Conservation (phyloP, 1,139 yeast genomes). For the Lodderomyces pseudojiufengensis region DNA sequence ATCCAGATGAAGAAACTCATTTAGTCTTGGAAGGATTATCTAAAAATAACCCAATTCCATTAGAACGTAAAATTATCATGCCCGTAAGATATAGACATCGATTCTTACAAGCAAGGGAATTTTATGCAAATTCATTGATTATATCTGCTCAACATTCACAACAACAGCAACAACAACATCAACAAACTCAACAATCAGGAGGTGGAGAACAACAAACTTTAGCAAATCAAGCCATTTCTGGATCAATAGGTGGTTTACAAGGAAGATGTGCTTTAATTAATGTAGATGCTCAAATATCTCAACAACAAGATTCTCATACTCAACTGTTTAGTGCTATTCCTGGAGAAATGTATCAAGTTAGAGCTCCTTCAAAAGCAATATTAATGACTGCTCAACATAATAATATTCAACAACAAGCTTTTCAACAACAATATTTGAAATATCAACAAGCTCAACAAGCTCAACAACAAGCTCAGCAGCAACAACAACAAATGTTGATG, state of each 20-base stretch:
- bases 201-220: slow-evolving; percentile 30
- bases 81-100: slow-evolving; percentile 69
- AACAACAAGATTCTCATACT: slow-evolving; percentile 29
- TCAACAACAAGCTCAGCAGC: slow-evolving; percentile 19
- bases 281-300: slow-evolving; percentile 41
- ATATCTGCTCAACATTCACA: slow-evolving; percentile 27
- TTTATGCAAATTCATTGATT: slow-evolving; percentile 63
- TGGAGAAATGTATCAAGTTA: slow-evolving; percentile 54
- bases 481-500: slow-evolving; percentile 21
- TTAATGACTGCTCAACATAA: slow-evolving; percentile 43
- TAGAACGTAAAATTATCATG: slow-evolving; percentile 70
- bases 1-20: slow-evolving; percentile 91
- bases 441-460: slow-evolving; percentile 44
- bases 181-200: slow-evolving; percentile 12
- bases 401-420: slow-evolving; percentile 43
- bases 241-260: slow-evolving; percentile 67
- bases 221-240: slow-evolving; percentile 49
- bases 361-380: slow-evolving; percentile 59
- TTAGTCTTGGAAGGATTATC: slow-evolving; percentile 91
- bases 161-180: slow-evolving; percentile 13
- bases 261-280: slow-evolving; percentile 75
- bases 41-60: slow-evolving; percentile 73
- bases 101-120: slow-evolving; percentile 78
- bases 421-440: slow-evolving; percentile 48
- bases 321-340: slow-evolving; percentile 51